Evolutionary conservation across 352 stramenopile species (phyloP), one percentile per base, ranked within the genome.

Genomic region (Phytophthora lateralis): DNA sequence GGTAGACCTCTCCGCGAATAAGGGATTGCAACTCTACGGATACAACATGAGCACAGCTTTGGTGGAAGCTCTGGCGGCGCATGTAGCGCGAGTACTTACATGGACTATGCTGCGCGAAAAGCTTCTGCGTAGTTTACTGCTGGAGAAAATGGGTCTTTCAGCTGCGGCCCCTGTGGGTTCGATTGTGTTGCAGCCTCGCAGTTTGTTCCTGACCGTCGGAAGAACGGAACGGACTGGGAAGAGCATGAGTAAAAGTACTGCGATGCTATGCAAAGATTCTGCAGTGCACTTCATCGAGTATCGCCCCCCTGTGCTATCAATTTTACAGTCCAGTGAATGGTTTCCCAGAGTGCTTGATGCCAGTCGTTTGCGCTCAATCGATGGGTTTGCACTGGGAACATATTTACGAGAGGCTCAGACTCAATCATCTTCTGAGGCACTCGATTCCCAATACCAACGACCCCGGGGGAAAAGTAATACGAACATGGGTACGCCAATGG

Each of bases 21-120:
- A 73, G 27, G 85, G 85, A 0, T 39, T 95, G 21, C 66, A 66
- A 0, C 61, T 90, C 17, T 90, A 87, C 45, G 85, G 76, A 43
- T 95, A 95, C 71, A 95, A 95, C 51, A 82, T 93, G 75, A 91
- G 84, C 38, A 58, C 64, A 1, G 65, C 74, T 39, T 63, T 93
- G 12, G 63, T 89, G 14, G 85, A 95, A 18, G 69, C 66, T 2
- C 59, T 95, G 21, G 55, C 80, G 3, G 70, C 77, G 7, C 70
- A 89, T 37, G 50, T 88, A 8, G 74, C 83, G 8, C 72, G 79
- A 10, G 65, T 91, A 37, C 47, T 91, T 20, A 95, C 83, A 21
- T 95, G 85, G 85, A 82, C 52, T n/a, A 68, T 80, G 46, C 73
- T 95, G 52, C 83, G 85, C 6, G 78, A 90, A 54, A 78, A 68